phyloP scores from a whole-genome alignment of 192 early-diverging fungal genomes.

The Spizellomyces punctatus region DNA sequence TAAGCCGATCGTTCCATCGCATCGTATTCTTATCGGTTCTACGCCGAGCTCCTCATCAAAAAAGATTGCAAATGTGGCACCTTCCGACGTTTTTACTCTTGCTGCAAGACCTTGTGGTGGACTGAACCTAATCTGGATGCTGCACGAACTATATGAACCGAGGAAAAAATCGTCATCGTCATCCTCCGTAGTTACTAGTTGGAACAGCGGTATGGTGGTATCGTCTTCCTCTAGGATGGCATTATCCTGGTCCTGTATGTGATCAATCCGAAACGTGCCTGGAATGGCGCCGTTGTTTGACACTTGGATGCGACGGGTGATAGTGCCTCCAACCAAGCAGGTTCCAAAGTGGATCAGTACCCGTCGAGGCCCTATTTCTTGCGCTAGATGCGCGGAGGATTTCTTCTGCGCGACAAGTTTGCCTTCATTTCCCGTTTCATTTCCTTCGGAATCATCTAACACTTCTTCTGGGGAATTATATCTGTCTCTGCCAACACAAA shows the following conservation, averaged over 20 bases:
- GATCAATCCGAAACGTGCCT: not conserved
- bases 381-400: no score
- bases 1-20: not conserved
- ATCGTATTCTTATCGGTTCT: not conserved
- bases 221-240: not conserved
- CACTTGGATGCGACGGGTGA: conserved; percentile 19
- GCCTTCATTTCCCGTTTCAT: no score
- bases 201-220: not conserved
- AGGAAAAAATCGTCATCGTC: not conserved
- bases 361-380: not conserved
- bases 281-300: conserved; percentile 33
- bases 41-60: not conserved
- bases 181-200: not conserved
- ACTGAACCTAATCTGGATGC: not conserved
- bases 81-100: not conserved
- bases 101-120: not conserved
- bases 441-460: no score
- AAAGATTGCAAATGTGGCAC: not conserved
- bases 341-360: conserved; percentile 27
- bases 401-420: no score
- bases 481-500: no score
- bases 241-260: no score
- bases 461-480: no score
- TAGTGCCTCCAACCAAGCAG: conserved; percentile 31
- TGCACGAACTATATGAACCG: not conserved